These are phyloP conservation scores for Thecaphora thlaspeos DNA, from an alignment of 1,284 basidiomycete species.

Conservation along the genomic window DNA sequence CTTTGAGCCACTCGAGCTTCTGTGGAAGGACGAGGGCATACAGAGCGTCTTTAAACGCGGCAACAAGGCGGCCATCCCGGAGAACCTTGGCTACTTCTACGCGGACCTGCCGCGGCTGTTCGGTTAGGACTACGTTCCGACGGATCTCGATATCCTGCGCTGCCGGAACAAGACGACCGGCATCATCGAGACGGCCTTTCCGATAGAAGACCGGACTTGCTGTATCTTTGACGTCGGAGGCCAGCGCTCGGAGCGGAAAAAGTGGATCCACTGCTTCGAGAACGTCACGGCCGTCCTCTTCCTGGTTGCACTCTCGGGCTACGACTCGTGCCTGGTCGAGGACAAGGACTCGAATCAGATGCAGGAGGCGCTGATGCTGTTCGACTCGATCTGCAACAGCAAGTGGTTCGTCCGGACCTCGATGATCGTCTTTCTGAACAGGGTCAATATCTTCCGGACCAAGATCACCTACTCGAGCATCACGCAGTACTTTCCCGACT, in stretches of 20 bases:
- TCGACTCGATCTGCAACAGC: slow-evolving; percentile 94
- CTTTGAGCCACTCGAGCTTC: slow-evolving; percentile 67
- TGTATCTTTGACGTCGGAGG: slow-evolving; percentile 86
- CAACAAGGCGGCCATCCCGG: slow-evolving; percentile 82
- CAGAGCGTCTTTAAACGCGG: slow-evolving; percentile 72
- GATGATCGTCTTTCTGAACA: slow-evolving; percentile 71
- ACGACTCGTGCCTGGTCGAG: slow-evolving; percentile 89
- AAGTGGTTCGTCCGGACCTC: slow-evolving; percentile 89
- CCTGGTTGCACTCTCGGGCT: slow-evolving; percentile 79
- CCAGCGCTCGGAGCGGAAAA: slow-evolving; percentile 82
- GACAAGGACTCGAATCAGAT: slow-evolving; percentile 92
- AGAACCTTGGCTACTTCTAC: slow-evolving; percentile 72
- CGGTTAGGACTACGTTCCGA: slow-evolving; percentile 68
- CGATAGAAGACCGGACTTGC: slow-evolving; percentile 55
- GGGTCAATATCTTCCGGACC: slow-evolving; percentile 74
- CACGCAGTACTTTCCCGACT: slow-evolving; percentile 67
- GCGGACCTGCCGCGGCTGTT: slow-evolving; percentile 77
- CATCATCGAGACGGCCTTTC: slow-evolving; percentile 88
- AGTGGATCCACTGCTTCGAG: slow-evolving; percentile 63
- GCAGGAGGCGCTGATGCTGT: slow-evolving; percentile 92
- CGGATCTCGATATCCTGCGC: slow-evolving; percentile 74
- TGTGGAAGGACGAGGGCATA: slow-evolving; percentile 78
- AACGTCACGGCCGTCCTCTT: slow-evolving; percentile 76
- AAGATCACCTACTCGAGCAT: slow-evolving; percentile 81
- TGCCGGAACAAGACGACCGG: slow-evolving; percentile 84